Evolutionary conservation across 148 eudicot genomes (phyloP), one percentile per base, ranked within the genome.

Genomic region (Simmondsia chinensis): DNA sequence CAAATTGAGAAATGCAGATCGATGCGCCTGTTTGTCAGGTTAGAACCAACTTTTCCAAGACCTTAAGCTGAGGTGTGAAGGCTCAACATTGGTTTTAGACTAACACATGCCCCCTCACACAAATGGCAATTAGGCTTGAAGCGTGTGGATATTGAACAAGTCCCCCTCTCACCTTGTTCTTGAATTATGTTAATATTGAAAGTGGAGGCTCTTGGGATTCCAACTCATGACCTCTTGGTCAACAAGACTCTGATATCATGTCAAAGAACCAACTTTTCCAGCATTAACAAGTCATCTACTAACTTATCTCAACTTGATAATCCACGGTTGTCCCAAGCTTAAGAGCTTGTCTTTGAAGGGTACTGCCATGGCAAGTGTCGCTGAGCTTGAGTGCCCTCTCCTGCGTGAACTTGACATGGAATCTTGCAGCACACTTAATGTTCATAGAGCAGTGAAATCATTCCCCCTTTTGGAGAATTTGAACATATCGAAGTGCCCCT

Each of bases 371-470:
- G 94, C 85, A 32, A 85, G 76, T 63, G 95, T 79, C 21, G 83
- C 57, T n/a, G n/a, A n/a, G 61, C 94, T 91, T 47, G 82, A 67
- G 72, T 91, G 97, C 63, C 97, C 95, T 46, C 77, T 82, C 64
- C 52, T 91, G 71, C 77, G 41, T 37, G 83, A 79, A 33, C 86
- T 91, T 40, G 93, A 91, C 60, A 82, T 91, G 21, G 88, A 83
- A 13, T 82, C 97, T 50, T 91, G 97, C 68, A 95, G 85, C 80
- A 91, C 85, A 82, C 82, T 91, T 65, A 72, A 85, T 31, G 97
- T 91, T 29, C 97, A 94, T 37, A 69, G 94, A 59, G 88, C 94
- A 33, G 95, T 76, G 27, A 68, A 59, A 20, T 68, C 95, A 44
- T 91, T 95, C 73, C 95, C 87, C 17, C 83, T 74, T 43, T 60